Base-by-base conservation (phyloP, 176 grass and related monocot species). In the Oryza australiensis region DNA sequence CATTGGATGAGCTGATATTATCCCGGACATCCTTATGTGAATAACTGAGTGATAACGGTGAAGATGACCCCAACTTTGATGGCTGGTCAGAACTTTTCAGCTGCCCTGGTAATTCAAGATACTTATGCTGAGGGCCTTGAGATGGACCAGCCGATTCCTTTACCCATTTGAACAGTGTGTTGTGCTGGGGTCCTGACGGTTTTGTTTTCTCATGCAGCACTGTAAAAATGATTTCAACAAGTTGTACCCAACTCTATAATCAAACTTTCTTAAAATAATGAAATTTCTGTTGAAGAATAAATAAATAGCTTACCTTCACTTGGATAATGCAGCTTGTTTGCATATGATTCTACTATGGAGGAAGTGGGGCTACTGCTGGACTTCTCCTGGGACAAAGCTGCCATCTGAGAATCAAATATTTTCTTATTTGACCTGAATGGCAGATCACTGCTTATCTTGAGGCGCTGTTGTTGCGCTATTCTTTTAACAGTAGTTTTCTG, bases 401-500 rank as follows among this genome's bases (percentile, higher is more conserved):
- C 88, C 64, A 91, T 82, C 73, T 93, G 86, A 66, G 90, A 90
- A 92, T 91, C 90, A 75, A 93, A 94, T 57, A 84, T 82, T 91
- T 93, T 86, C 87, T 91, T 98, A 85, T 89, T 92, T 68, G 84
- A 86, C 59, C 85, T 86, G 78, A 98, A 94, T 34, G 90, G 92
- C 18, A 86, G 91, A 73, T 89, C 84, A 75, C 83, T 85, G 82
- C 53, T 89, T 43, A 94, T 84, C 76, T 75, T 94, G 63, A 89
- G 81, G 80, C 68, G 75, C 60, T 91, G 90, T 78, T 94, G 92
- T 38, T 89, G 86, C 29, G 78, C 48, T 66, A 85, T 80, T 91
- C 95, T 93, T 88, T 94, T 98, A 81, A 98, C 92, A 73, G 92
- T 93, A 46, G 92, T 93, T 88, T 93, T 98, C 85, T 92, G 88